Evolutionary conservation across 345 rosid genomes (phyloP).

Genomic region (Lepidium aucheri): DNA sequence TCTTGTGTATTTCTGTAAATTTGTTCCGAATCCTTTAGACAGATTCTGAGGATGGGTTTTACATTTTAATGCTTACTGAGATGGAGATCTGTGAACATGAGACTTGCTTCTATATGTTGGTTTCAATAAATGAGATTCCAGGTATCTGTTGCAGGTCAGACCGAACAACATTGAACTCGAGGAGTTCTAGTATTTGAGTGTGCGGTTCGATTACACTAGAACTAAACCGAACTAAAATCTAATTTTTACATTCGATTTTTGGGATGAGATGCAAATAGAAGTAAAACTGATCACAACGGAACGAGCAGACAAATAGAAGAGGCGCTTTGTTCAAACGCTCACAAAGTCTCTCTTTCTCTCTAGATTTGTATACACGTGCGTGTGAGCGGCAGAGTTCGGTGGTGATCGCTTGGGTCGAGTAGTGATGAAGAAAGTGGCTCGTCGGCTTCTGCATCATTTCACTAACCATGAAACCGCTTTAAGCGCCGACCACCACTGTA

Average conservation of each 20-base stretch:
- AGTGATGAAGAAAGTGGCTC: conserved; percentile 36
- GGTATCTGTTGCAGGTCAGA: not conserved
- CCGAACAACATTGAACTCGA: not conserved
- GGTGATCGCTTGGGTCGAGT: conserved; percentile 12
- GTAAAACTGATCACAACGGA: not conserved
- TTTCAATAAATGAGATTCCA: conserved; percentile 12
- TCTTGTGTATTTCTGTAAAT: conserved; percentile 27
- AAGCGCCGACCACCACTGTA: conserved; percentile 23
- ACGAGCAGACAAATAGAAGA: not conserved
- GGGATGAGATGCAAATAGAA: not conserved
- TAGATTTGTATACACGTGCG: not conserved
- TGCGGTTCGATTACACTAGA: not conserved
- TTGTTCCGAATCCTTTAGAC: conserved; percentile 10
- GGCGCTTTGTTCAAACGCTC: not conserved
- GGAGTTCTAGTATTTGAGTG: not conserved
- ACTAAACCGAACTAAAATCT: not conserved
- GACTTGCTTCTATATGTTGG: conserved; percentile 2
- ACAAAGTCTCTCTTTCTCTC: not conserved
- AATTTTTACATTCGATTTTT: not conserved
- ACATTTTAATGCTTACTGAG: conserved; percentile 20
- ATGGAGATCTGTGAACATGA: conserved; percentile 12
- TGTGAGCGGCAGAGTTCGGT: not conserved
- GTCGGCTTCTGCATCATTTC: conserved; percentile 33
- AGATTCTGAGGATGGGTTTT: not conserved
- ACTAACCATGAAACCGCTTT: conserved; percentile 13